phyloP scores from a whole-genome alignment of 2,329 filamentous ascomycete genomes.

The Trichoderma pleuroti region DNA sequence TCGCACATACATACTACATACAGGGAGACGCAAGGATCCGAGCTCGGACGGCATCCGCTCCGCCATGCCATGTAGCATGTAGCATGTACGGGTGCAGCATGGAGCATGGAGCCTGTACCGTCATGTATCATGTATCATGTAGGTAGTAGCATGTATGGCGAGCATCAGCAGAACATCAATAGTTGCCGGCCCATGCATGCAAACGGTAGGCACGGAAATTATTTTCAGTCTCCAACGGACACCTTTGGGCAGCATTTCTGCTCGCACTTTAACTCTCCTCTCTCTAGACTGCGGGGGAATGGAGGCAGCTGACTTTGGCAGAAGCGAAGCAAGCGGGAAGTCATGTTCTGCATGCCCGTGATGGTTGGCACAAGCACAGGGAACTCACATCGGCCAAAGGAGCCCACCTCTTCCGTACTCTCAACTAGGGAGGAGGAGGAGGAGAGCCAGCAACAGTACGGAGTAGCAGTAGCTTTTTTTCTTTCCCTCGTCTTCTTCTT shows the following conservation, averaged over 20 bases:
- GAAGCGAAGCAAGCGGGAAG: neutral
- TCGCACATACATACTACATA: neutral
- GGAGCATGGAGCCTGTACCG: neutral
- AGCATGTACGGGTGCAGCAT: neutral
- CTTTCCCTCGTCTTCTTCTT: neutral
- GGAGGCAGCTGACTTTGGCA: conserved; percentile 9
- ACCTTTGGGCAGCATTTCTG: neutral
- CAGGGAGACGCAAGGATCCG: conserved; percentile 7
- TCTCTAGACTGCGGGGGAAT: neutral
- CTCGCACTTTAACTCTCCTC: neutral
- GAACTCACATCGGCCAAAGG: neutral
- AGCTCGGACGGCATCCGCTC: conserved; percentile 8
- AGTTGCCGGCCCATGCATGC: neutral
- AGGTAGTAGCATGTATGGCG: neutral
- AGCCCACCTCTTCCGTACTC: neutral
- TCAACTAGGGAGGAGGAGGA: neutral
- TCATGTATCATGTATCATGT: neutral
- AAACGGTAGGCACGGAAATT: conserved; percentile 10
- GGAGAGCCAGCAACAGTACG: neutral
- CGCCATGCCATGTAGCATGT: conserved; percentile 7
- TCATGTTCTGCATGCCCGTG: conserved; percentile 5
- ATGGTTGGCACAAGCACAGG: conserved; percentile 4
- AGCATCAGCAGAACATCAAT: conserved; percentile 13
- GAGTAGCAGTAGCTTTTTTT: too few species aligned
- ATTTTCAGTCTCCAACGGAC: neutral